Evolutionary conservation across 805 yeast genomes (phyloP).

Genomic region (Jamesozyma gamospora): DNA sequence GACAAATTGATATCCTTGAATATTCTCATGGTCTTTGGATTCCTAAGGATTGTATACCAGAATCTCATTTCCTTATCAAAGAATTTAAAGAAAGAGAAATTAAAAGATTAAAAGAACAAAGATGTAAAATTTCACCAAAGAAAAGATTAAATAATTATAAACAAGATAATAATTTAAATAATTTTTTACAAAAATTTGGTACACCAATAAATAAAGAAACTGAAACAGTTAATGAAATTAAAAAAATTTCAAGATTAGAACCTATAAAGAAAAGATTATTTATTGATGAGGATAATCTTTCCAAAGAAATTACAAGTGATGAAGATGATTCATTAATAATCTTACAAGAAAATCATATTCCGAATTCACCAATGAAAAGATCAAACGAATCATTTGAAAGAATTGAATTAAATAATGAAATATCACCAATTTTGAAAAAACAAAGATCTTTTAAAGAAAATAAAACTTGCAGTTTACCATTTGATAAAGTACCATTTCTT

Average conservation of each 20-base stretch:
- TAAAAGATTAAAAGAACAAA: neutral
- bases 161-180: conserved; percentile 22
- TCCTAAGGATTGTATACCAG: conserved; percentile 15
- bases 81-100: conserved; percentile 7
- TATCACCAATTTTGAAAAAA: neutral
- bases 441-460: neutral
- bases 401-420: neutral
- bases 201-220: conserved; percentile 12
- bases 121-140: conserved; percentile 5
- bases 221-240: conserved; percentile 6
- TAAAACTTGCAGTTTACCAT: neutral
- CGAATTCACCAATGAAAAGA: neutral
- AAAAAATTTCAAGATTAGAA: neutral
- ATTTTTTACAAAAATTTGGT: conserved; percentile 15
- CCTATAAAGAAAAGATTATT: conserved; percentile 15
- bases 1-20: conserved; percentile 11
- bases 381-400: neutral
- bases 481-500: neutral
- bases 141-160: conserved; percentile 4
- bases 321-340: conserved; percentile 15
- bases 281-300: conserved; percentile 12
- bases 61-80: conserved; percentile 8
- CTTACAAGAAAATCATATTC: conserved; percentile 10
- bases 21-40: conserved; percentile 15
- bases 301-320: conserved; percentile 1